These are phyloP conservation scores for Microthlaspi erraticum DNA, from an alignment of 345 rosid genomes.

Conservation along the genomic window DNA sequence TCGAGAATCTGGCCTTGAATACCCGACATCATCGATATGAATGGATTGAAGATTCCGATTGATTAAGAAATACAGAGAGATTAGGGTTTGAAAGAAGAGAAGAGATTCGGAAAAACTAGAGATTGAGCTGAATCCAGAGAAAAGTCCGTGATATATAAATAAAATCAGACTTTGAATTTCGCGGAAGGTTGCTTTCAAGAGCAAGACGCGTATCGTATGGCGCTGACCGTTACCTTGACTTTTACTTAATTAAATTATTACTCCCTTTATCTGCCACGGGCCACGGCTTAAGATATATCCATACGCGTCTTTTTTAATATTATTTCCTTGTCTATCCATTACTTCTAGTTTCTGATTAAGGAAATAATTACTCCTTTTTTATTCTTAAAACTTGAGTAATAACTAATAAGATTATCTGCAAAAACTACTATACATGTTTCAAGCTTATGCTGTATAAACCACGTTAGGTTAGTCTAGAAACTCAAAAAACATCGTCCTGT, in stretches of 20 bases:
- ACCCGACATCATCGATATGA: constrained; percentile 49
- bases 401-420: too few relatives aligned
- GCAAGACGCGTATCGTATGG: constrained; percentile 25
- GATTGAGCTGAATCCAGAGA: constrained; percentile 11
- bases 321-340: too few relatives aligned
- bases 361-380: too few relatives aligned
- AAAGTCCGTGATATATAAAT: background rate
- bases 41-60: background rate
- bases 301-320: background rate
- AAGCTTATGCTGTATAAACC: too few relatives aligned
- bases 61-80: background rate
- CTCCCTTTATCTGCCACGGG: background rate
- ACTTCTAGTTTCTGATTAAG: too few relatives aligned
- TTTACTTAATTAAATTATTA: constrained; percentile 1
- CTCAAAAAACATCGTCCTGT: too few relatives aligned
- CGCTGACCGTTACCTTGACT: constrained; percentile 19
- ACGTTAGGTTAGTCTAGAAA: background rate
- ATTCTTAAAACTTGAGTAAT: too few relatives aligned
- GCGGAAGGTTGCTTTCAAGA: constrained; percentile 15
- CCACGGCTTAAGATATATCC: constrained; percentile 8
- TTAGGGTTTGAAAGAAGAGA: background rate
- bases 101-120: constrained; percentile 5
- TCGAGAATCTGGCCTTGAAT: constrained; percentile 82
- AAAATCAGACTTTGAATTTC: background rate
- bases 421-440: too few relatives aligned